A percentile compares a stretch with the other conserved stretches of the same genome.
Evolutionary conservation across 495 filamentous ascomycete genomes (phyloP).

Genomic region (Pseudoneurospora amorphoporcata): DNA sequence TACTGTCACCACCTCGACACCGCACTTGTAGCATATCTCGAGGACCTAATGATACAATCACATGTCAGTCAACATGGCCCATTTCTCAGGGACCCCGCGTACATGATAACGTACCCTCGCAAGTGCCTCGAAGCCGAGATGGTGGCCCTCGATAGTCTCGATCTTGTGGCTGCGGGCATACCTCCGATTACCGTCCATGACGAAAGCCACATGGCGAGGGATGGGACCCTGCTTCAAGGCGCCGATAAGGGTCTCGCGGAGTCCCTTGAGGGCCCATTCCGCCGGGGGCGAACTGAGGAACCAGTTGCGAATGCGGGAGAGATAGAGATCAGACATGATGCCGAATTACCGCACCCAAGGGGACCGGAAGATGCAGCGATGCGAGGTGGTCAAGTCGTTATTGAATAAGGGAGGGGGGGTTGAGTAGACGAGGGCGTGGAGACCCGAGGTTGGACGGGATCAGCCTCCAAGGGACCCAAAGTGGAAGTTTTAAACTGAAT

Average conservation of each 20-base stretch:
- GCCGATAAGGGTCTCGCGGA: conserved; percentile 75
- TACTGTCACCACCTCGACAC: conserved; percentile 89
- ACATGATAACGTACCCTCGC: conserved; percentile 48
- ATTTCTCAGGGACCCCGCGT: neutral
- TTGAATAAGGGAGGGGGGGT: neutral
- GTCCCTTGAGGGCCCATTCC: conserved; percentile 63
- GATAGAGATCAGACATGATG: conserved; percentile 46
- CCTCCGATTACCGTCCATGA: conserved; percentile 95
- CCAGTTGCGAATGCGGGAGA: conserved; percentile 75
- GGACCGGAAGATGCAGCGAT: neutral
- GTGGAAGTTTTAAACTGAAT: neutral
- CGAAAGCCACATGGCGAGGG: conserved; percentile 90
- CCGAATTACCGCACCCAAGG: neutral
- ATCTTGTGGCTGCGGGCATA: conserved; percentile 85
- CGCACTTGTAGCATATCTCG: conserved; percentile 94
- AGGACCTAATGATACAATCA: conserved; percentile 50
- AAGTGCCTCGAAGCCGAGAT: conserved; percentile 88
- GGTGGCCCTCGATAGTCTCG: conserved; percentile 95
- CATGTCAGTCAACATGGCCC: conserved; percentile 5
- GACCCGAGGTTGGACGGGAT: neutral
- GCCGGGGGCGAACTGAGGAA: conserved; percentile 78
- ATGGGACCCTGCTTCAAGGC: conserved; percentile 83
- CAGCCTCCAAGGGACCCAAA: neutral
- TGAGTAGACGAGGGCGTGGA: neutral
- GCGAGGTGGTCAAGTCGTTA: neutral